A percentile compares a stretch with the other conserved stretches of the same genome.
These are phyloP conservation scores for Russula lepida DNA, from an alignment of 768 basidiomycete species.

Conservation along the genomic window DNA sequence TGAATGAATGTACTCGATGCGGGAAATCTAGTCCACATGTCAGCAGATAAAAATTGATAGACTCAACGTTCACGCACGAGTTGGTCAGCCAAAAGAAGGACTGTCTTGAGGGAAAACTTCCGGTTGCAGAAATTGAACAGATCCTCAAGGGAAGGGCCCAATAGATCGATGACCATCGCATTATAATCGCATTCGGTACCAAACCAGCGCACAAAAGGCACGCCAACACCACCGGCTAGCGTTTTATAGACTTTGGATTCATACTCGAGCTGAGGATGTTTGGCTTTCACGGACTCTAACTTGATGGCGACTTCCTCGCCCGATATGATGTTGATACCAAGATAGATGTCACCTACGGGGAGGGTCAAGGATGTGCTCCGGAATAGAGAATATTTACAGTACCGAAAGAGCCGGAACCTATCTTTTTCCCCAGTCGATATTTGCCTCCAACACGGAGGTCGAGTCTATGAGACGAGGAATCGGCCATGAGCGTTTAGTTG, in stretches of 20 bases:
- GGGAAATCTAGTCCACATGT: conserved; percentile 64
- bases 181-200: conserved; percentile 98
- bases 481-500: conserved; percentile 48
- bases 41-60: not conserved
- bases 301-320: conserved; percentile 99
- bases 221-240: conserved; percentile 97
- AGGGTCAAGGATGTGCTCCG: not conserved
- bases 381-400: conserved; percentile 5
- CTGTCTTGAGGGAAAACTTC: conserved; percentile 96
- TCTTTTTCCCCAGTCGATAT: conserved; percentile 98
- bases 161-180: conserved; percentile 97
- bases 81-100: conserved; percentile 93
- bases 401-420: conserved; percentile 98
- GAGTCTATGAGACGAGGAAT: conserved; percentile 59
- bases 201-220: conserved; percentile 96
- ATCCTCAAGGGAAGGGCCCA: conserved; percentile 86
- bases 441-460: conserved; percentile 89
- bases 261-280: conserved; percentile 99
- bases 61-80: conserved; percentile 46
- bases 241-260: conserved; percentile 95
- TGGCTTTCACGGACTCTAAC: conserved; percentile 99
- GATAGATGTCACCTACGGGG: conserved; percentile 86
- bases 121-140: conserved; percentile 95
- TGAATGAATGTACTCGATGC: conserved; percentile 98
- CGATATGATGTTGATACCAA: conserved; percentile 99